Percentiles rank a stretch among this genome's conserved stretches.
These are phyloP conservation scores for Termitomyces sp. DNA, from an alignment of 768 basidiomycete species.

Conservation along the genomic window DNA sequence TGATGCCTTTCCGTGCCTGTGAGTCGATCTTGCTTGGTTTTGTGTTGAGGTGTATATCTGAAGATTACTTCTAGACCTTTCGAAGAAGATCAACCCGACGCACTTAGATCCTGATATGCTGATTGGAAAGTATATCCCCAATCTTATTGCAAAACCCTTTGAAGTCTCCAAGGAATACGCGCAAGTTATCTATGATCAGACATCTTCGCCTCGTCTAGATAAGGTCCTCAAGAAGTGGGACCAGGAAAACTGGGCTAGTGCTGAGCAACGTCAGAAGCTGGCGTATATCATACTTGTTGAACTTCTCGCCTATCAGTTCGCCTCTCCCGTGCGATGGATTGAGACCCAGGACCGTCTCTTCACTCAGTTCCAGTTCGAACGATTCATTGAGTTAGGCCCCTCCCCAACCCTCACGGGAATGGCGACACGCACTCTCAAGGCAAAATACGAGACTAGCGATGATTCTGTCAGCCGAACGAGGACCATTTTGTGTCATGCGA, in stretches of 20 bases:
- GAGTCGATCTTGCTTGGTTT: slow-evolving; percentile 26
- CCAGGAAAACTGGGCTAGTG: slow-evolving; percentile 77
- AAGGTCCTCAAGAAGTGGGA: slow-evolving; percentile 96
- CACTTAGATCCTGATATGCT: slow-evolving; percentile 94
- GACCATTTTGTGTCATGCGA: slow-evolving; percentile 86
- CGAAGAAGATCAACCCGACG: slow-evolving; percentile 93
- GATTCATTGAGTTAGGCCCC: slow-evolving; percentile 93
- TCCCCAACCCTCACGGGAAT: slow-evolving; percentile 95
- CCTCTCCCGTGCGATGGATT: slow-evolving; percentile 98
- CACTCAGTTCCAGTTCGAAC: slow-evolving; percentile 79
- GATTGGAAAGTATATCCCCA: slow-evolving; percentile 94
- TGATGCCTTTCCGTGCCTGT: slow-evolving; percentile 96
- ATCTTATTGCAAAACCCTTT: slow-evolving; percentile 88
- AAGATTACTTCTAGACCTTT: slow-evolving; percentile 55
- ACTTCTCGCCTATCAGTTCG: slow-evolving; percentile 95
- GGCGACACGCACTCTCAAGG: slow-evolving; percentile 86
- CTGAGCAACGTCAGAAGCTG: slow-evolving; percentile 84
- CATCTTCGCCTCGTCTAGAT: slow-evolving; percentile 89
- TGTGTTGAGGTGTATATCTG: not conserved
- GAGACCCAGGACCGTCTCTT: slow-evolving; percentile 97
- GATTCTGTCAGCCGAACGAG: slow-evolving; percentile 78
- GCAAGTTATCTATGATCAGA: slow-evolving; percentile 95
- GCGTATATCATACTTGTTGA: slow-evolving; percentile 97
- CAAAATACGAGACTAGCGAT: slow-evolving; percentile 89
- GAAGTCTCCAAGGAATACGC: slow-evolving; percentile 81